phyloP scores from a whole-genome alignment of 176 grass and related monocot genomes.

The Microstegium vimineum region DNA sequence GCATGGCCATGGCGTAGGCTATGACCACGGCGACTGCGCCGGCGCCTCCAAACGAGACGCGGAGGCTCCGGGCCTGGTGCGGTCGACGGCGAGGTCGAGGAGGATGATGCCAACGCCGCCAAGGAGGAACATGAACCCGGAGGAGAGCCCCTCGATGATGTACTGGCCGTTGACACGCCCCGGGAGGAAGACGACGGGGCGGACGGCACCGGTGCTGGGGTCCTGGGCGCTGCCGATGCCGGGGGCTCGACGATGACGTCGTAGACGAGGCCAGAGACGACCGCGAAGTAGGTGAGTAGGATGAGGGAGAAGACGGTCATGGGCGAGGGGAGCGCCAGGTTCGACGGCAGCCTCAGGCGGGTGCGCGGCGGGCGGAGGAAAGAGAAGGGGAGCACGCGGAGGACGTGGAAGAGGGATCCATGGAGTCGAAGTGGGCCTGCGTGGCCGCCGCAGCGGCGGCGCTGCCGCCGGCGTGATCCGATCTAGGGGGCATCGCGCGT shows the following conservation, averaged over 20 bases:
- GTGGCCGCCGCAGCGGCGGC: background rate
- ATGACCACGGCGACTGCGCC: constrained; percentile 57
- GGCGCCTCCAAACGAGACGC: constrained; percentile 61
- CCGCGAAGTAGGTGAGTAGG: constrained; percentile 90
- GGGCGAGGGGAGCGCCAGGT: constrained; percentile 67
- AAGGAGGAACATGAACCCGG: constrained; percentile 93
- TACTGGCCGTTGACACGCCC: constrained; percentile 93
- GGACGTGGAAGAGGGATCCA: constrained; percentile 72
- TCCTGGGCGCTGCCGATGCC: constrained; percentile 86
- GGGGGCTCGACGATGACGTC: constrained; percentile 94
- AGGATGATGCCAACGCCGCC: constrained; percentile 84
- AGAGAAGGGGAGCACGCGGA: constrained; percentile 74
- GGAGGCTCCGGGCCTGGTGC: constrained; percentile 73
- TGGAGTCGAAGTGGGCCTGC: constrained; percentile 37
- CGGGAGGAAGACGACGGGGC: constrained; percentile 86
- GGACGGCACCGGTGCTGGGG: constrained; percentile 66
- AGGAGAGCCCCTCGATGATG: constrained; percentile 98
- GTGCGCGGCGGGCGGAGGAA: constrained; percentile 74
- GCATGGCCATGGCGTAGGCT: constrained; percentile 82
- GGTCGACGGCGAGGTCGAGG: constrained; percentile 81
- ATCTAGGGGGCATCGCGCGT: constrained; percentile 51
- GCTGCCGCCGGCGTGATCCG: constrained; percentile 35
- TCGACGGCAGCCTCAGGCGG: constrained; percentile 84
- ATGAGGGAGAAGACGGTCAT: constrained; percentile 80
- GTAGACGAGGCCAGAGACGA: constrained; percentile 88